Percentiles rank a stretch among this genome's conserved stretches.
Evolutionary conservation across 176 grass and related monocot genomes (phyloP).

Genomic region (Avena insularis): DNA sequence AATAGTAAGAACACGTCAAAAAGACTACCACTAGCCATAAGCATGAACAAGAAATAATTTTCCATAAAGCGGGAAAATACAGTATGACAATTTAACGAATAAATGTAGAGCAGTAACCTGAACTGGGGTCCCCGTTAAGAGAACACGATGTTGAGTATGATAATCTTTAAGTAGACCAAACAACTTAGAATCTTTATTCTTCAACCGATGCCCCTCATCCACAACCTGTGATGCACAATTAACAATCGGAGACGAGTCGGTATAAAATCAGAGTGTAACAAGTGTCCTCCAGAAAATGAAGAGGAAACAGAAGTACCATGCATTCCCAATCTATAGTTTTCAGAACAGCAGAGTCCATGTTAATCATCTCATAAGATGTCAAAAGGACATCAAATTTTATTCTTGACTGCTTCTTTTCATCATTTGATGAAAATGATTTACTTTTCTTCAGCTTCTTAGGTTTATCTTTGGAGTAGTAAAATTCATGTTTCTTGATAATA

Average conservation of each 20-base stretch:
- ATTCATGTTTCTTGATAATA: slow-evolving; percentile 83
- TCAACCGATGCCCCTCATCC: slow-evolving; percentile 97
- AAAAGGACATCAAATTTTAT: slow-evolving; percentile 99
- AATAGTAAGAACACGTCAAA: slow-evolving; percentile 25
- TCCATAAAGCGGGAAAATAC: slow-evolving; percentile 6
- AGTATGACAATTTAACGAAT: background rate
- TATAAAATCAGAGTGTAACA: slow-evolving; percentile 16
- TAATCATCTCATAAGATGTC: slow-evolving; percentile 99
- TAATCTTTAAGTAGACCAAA: slow-evolving; percentile 94
- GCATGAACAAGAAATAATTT: slow-evolving; percentile 16
- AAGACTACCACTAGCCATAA: background rate
- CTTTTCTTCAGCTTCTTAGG: slow-evolving; percentile 84
- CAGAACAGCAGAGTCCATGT: slow-evolving; percentile 91
- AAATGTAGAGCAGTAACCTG: slow-evolving; percentile 66
- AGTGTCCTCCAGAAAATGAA: slow-evolving; percentile 33
- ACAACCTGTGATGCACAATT: slow-evolving; percentile 69
- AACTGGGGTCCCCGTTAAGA: slow-evolving; percentile 97
- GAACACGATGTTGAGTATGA: slow-evolving; percentile 91
- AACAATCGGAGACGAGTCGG: slow-evolving; percentile 21
- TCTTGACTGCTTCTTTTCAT: slow-evolving; percentile 76
- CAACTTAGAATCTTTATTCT: slow-evolving; percentile 99
- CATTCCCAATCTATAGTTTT: slow-evolving; percentile 96
- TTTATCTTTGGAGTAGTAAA: slow-evolving; percentile 89
- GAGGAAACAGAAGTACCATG: slow-evolving; percentile 72
- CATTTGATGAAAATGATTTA: slow-evolving; percentile 62